Evolutionary conservation across 2,329 filamentous ascomycete species (phyloP).

Genomic region (Hysterium pulicare): DNA sequence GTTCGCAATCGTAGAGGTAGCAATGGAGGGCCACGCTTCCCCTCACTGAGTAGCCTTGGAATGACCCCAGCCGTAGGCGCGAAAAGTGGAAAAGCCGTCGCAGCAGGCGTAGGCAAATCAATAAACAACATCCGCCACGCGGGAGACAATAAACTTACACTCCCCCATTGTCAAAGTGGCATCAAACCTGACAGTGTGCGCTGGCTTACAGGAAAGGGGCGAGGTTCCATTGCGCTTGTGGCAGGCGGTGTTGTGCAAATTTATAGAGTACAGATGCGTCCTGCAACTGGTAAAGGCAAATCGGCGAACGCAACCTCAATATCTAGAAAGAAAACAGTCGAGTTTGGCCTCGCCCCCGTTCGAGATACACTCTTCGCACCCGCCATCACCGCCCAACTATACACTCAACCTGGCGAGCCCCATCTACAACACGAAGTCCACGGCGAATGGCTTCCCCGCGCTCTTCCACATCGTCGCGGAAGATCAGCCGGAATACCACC

Average conservation of each 20-base stretch:
- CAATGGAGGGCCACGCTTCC: conserved; percentile 29
- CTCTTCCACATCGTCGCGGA: conserved; percentile 19
- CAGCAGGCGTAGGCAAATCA: conserved; percentile 70
- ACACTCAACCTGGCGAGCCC: conserved; percentile 24
- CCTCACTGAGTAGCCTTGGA: conserved; percentile 32
- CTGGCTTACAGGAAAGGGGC: conserved; percentile 62
- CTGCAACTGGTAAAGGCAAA: conserved; percentile 38
- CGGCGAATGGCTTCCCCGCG: conserved; percentile 34
- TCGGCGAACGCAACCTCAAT: conserved; percentile 41
- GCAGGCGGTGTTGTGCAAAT: conserved; percentile 64
- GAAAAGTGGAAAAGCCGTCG: conserved; percentile 68
- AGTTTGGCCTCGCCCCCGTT: conserved; percentile 64
- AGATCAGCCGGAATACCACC: conserved; percentile 9
- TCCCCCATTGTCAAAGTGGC: conserved; percentile 55
- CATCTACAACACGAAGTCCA: conserved; percentile 18
- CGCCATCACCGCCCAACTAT: conserved; percentile 27
- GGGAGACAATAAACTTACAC: conserved; percentile 69
- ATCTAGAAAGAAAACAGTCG: conserved; percentile 59
- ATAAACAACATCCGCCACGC: conserved; percentile 70
- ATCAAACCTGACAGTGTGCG: conserved; percentile 60
- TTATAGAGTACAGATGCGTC: conserved; percentile 56
- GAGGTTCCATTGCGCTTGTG: conserved; percentile 62
- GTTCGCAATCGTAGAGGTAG: conserved; percentile 34
- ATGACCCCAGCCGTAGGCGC: conserved; percentile 47
- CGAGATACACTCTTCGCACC: conserved; percentile 52